Conservation (phyloP, 73 alveolate genomes). For the Loxodes magnus region DNA sequence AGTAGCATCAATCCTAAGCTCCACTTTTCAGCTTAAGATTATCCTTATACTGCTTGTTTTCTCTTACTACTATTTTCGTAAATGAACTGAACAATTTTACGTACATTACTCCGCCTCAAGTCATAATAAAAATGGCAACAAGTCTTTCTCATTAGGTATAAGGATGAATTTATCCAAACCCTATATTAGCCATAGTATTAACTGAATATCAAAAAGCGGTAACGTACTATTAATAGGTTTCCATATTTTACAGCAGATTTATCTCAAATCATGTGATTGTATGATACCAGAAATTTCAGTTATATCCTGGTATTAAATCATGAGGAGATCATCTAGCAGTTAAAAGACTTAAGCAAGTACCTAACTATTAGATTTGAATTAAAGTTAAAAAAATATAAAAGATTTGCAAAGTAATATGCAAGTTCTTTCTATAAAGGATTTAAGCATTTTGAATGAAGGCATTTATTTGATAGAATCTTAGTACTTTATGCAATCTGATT, state of each 20-base stretch:
- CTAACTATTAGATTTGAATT: too few relatives aligned
- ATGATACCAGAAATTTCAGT: too few relatives aligned
- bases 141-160: conserved; percentile 19
- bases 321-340: too few relatives aligned
- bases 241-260: too few relatives aligned
- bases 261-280: conserved; percentile 10
- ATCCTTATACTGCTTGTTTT: conserved; percentile 26
- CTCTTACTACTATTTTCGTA: conserved; percentile 15
- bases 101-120: conserved; percentile 31
- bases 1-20: conserved; percentile 26
- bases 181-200: conserved; percentile 37
- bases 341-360: too few relatives aligned
- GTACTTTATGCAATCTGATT: too few relatives aligned
- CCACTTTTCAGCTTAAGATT: conserved; percentile 17
- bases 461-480: too few relatives aligned
- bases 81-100: conserved; percentile 37
- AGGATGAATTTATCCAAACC: conserved; percentile 32
- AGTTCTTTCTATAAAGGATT: too few relatives aligned
- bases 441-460: too few relatives aligned
- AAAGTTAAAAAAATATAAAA: too few relatives aligned
- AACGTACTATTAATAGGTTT: conserved; percentile 20
- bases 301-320: too few relatives aligned
- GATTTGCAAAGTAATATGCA: too few relatives aligned
- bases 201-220: conserved; percentile 35
- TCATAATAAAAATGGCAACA: conserved; percentile 28